phyloP scores from a whole-genome alignment of 2,329 filamentous ascomycete genomes.

The Xylaria sp. region DNA sequence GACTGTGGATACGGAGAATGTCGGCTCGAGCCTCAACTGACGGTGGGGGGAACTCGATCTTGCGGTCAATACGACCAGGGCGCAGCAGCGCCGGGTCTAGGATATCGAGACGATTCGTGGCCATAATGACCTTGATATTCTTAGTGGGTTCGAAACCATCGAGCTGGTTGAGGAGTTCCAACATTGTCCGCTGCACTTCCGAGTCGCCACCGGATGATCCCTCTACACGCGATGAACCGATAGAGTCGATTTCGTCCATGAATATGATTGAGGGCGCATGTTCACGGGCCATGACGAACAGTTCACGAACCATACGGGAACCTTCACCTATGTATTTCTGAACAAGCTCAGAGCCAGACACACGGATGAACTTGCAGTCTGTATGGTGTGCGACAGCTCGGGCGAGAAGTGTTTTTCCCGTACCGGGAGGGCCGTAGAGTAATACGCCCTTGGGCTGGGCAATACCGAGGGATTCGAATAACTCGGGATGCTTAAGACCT shows the following conservation, averaged over 20 bases:
- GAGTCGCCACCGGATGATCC: slow-evolving; percentile 95
- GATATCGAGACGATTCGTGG: slow-evolving; percentile 97
- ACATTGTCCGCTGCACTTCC: slow-evolving; percentile 97
- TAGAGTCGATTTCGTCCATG: slow-evolving; percentile 99
- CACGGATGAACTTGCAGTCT: slow-evolving; percentile 98
- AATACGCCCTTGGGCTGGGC: slow-evolving; percentile 98
- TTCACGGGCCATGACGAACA: slow-evolving; percentile 99
- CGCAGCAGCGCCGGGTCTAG: slow-evolving; percentile 93
- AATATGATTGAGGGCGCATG: slow-evolving; percentile 99
- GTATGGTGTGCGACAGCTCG: slow-evolving; percentile 98
- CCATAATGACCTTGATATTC: slow-evolving; percentile 99
- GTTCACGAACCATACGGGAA: slow-evolving; percentile 96
- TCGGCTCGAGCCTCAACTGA: slow-evolving; percentile 96
- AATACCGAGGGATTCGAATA: slow-evolving; percentile 99
- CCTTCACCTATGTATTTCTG: slow-evolving; percentile 99
- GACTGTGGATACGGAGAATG: slow-evolving; percentile 95
- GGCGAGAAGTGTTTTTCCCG: slow-evolving; percentile 94
- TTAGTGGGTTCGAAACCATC: slow-evolving; percentile 99
- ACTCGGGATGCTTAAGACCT: slow-evolving; percentile 95
- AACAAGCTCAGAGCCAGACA: slow-evolving; percentile 94
- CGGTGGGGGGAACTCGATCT: slow-evolving; percentile 98
- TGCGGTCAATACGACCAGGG: slow-evolving; percentile 97
- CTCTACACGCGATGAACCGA: slow-evolving; percentile 96
- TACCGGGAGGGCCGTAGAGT: slow-evolving; percentile 95
- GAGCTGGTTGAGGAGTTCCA: slow-evolving; percentile 97